Conservation (phyloP, 148 eudicot species). For the Cornus kousa region DNA sequence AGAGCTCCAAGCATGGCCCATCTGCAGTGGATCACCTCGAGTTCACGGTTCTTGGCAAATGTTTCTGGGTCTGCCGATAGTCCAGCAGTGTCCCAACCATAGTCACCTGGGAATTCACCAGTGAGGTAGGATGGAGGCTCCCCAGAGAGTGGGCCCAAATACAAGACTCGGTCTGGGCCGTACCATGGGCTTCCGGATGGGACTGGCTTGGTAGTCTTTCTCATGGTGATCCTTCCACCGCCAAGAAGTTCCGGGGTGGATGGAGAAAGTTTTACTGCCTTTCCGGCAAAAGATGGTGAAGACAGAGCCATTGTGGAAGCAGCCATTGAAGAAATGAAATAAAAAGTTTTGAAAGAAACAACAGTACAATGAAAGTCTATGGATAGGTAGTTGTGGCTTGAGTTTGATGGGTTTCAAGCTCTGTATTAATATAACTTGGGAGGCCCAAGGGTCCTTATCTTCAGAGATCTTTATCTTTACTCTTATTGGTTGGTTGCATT, state of each 20-base stretch:
- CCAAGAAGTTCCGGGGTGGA: conserved; percentile 13
- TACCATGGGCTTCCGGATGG: not conserved
- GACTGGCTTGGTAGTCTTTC: conserved; percentile 19
- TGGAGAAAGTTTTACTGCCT: conserved; percentile 20
- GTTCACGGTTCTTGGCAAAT: conserved; percentile 28
- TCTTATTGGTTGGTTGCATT: conserved; percentile 13
- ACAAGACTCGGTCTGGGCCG: conserved; percentile 39
- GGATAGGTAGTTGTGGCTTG: not conserved
- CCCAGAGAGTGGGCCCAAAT: conserved; percentile 46
- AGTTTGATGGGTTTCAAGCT: not conserved
- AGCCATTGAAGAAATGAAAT: conserved; percentile 14
- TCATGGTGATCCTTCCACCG: conserved; percentile 16
- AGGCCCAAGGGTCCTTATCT: conserved; percentile 7
- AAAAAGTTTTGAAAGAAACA: not conserved
- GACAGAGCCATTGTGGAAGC: conserved; percentile 38
- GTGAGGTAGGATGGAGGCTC: conserved; percentile 41
- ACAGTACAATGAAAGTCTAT: not conserved
- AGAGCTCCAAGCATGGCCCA: conserved; percentile 32
- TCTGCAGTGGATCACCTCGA: conserved; percentile 36
- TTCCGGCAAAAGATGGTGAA: conserved; percentile 35
- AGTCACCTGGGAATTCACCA: conserved; percentile 34
- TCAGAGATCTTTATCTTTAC: conserved; percentile 7
- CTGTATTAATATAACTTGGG: not conserved
- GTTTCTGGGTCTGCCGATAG: no score
- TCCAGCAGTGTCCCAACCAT: not conserved